These are phyloP conservation scores for Solidago caesia DNA, from an alignment of 129 eudicot genomes.

Conservation along the genomic window DNA sequence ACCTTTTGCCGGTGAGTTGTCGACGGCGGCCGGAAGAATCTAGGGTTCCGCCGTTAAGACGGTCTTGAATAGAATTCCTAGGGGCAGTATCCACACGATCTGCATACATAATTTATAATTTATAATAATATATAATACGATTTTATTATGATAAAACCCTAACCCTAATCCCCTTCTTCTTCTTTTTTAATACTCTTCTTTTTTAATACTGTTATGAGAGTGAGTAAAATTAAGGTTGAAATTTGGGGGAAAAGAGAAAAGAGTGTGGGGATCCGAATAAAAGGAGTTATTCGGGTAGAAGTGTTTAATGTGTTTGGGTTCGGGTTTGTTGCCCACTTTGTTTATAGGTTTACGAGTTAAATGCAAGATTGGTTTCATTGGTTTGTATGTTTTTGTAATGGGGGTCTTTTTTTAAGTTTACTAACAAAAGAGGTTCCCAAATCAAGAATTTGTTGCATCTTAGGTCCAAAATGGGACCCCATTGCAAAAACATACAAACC, in stretches of 20 bases:
- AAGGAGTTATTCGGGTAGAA: not conserved
- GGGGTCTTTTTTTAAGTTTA: no score
- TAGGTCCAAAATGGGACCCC: no score
- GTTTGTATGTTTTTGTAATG: no score
- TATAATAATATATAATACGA: not conserved
- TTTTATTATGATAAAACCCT: slow-evolving; percentile 30
- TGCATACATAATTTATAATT: slow-evolving; percentile 50
- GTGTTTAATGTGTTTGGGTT: no score
- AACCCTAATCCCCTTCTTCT: slow-evolving; percentile 33
- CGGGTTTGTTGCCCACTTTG: no score
- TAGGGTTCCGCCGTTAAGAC: slow-evolving; percentile 60
- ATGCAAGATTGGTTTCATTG: no score
- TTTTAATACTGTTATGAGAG: not conserved
- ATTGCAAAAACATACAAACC: no score
- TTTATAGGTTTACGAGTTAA: no score
- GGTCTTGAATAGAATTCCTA: slow-evolving; percentile 64
- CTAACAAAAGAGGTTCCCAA: no score
- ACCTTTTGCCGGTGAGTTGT: slow-evolving; percentile 80
- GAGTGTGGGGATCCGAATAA: not conserved
- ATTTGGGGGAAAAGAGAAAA: not conserved
- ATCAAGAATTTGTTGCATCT: no score
- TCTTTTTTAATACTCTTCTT: not conserved
- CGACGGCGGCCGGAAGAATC: slow-evolving; percentile 51
- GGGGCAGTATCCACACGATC: slow-evolving; percentile 72
- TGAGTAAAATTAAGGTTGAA: not conserved